phyloP scores from a whole-genome alignment of 2,329 filamentous ascomycete species.

The Pseudocercospora cruenta region DNA sequence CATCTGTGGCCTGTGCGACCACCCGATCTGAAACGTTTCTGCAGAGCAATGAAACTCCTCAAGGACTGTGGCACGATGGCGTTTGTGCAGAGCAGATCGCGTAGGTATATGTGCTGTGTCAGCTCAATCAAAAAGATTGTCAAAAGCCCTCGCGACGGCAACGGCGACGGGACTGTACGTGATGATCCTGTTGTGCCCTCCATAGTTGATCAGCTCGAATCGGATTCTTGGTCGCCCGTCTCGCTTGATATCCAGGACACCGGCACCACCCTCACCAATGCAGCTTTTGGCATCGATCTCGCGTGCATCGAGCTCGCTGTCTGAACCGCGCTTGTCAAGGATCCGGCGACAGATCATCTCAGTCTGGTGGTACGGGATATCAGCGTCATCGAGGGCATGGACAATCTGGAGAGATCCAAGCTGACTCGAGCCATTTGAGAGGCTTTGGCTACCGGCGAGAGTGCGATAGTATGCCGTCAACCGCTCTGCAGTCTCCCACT shows the following conservation, averaged over 20 bases:
- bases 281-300: slow-evolving; percentile 34
- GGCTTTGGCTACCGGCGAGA: slow-evolving; percentile 45
- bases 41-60: background rate
- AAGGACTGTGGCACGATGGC: background rate
- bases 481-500: slow-evolving; percentile 74
- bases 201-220: slow-evolving; percentile 49
- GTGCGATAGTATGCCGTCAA: slow-evolving; percentile 65
- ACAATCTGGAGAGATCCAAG: slow-evolving; percentile 66
- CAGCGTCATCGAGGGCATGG: slow-evolving; percentile 78
- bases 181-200: slow-evolving; percentile 73
- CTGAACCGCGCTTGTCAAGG: slow-evolving; percentile 53
- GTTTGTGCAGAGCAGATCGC: background rate
- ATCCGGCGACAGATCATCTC: slow-evolving; percentile 66
- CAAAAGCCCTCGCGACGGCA: slow-evolving; percentile 69
- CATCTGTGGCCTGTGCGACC: background rate
- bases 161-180: slow-evolving; percentile 66
- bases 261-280: slow-evolving; percentile 37
- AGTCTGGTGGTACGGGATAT: slow-evolving; percentile 77
- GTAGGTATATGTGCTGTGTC: background rate
- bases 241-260: slow-evolving; percentile 27
- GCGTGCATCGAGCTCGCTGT: slow-evolving; percentile 31
- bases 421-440: slow-evolving; percentile 42
- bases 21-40: background rate
- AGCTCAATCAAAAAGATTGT: slow-evolving; percentile 32
- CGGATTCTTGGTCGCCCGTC: slow-evolving; percentile 40